Conservation (phyloP, 2,329 filamentous ascomycete species). For the Penicillium sp. region DNA sequence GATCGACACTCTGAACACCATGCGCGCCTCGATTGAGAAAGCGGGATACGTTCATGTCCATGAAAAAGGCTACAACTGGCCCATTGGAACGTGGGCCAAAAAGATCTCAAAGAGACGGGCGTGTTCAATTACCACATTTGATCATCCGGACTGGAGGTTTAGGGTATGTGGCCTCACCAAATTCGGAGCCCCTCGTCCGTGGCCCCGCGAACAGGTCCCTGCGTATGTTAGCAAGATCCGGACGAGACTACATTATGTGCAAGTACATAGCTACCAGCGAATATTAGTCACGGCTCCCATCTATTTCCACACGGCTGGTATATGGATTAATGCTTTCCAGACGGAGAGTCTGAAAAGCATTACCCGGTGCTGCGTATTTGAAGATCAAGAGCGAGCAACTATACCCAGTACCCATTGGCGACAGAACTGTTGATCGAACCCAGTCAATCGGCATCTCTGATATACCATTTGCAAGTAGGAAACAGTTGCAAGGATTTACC, state of each 20-base stretch:
- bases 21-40: slow-evolving; percentile 18
- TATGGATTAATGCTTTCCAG: background rate
- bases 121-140: slow-evolving; percentile 19
- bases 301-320: background rate
- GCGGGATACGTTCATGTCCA: slow-evolving; percentile 31
- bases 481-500: too few relatives aligned
- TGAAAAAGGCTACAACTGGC: slow-evolving; percentile 22
- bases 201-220: slow-evolving; percentile 1
- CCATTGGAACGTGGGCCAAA: slow-evolving; percentile 29
- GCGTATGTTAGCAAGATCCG: slow-evolving; percentile 1
- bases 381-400: background rate
- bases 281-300: background rate
- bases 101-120: slow-evolving; percentile 39
- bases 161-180: slow-evolving; percentile 21
- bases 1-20: slow-evolving; percentile 5
- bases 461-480: too few relatives aligned
- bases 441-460: too few relatives aligned
- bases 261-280: background rate
- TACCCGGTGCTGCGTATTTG: background rate
- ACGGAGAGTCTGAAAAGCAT: slow-evolving; percentile 1
- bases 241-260: background rate
- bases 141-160: slow-evolving; percentile 21
- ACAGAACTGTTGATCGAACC: too few relatives aligned
- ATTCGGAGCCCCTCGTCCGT: slow-evolving; percentile 2
- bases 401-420: background rate